phyloP scores from a whole-genome alignment of 106 monocot genomes.

The Acorus calamus region DNA sequence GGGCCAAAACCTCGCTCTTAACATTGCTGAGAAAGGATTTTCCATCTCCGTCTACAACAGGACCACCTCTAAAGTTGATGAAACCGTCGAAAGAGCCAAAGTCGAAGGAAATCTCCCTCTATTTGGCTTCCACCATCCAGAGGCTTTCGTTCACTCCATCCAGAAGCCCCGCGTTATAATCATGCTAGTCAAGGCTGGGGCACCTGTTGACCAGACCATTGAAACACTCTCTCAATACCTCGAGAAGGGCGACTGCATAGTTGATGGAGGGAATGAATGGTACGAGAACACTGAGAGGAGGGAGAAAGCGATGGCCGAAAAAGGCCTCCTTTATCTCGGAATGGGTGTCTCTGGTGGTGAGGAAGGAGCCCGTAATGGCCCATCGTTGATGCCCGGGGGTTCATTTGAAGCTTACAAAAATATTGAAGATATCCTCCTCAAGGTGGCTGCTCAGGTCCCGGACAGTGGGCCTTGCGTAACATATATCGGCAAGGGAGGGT shows the following conservation, averaged over 20 bases:
- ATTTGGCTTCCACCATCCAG: constrained; percentile 38
- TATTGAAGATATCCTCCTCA: constrained; percentile 46
- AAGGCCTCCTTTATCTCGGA: constrained; percentile 42
- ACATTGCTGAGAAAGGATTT: constrained; percentile 4
- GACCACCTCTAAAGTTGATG: constrained; percentile 45
- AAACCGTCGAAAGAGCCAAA: constrained; percentile 43
- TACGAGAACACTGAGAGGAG: constrained; percentile 54
- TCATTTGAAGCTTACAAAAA: constrained; percentile 37
- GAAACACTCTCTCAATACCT: constrained; percentile 26
- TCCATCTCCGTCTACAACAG: constrained; percentile 53
- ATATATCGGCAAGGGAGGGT: constrained; percentile 40
- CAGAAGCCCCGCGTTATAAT: constrained; percentile 43
- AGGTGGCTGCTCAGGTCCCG: constrained; percentile 42
- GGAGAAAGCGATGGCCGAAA: constrained; percentile 41
- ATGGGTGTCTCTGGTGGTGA: constrained; percentile 62
- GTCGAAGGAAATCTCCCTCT: constrained; percentile 39
- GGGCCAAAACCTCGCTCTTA: constrained; percentile 52
- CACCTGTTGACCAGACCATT: constrained; percentile 52
- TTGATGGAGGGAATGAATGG: constrained; percentile 56
- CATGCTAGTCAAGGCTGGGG: constrained; percentile 49
- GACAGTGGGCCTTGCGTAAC: constrained; percentile 51
- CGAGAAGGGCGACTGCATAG: constrained; percentile 48
- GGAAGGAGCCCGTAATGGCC: constrained; percentile 39
- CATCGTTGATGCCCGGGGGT: constrained; percentile 54
- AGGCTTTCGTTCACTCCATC: constrained; percentile 36